A percentile compares a stretch with the other conserved stretches of the same genome.
Evolutionary conservation across 1,139 yeast genomes (phyloP).

Genomic region (Candida anutae): DNA sequence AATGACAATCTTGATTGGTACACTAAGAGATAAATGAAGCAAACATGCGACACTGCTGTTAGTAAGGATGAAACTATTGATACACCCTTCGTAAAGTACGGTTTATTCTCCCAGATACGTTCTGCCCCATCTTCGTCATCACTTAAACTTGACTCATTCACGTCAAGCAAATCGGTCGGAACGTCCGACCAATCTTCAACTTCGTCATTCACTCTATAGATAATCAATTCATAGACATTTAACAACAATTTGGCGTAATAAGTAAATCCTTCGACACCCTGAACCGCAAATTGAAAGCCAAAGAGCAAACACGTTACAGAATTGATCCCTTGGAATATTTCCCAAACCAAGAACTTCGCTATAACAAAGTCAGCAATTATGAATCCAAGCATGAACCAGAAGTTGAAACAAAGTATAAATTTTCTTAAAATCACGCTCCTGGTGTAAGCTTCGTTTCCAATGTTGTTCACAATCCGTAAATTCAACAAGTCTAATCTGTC

Average conservation of each 20-base stretch:
- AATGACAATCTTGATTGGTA: slow-evolving; percentile 49
- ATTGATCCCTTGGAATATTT: slow-evolving; percentile 45
- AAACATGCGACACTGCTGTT: slow-evolving; percentile 26
- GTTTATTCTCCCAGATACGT: slow-evolving; percentile 63
- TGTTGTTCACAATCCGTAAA: slow-evolving; percentile 24
- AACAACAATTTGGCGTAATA: slow-evolving; percentile 42
- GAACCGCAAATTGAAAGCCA: slow-evolving; percentile 70
- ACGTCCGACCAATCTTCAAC: slow-evolving; percentile 3
- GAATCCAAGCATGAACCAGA: slow-evolving; percentile 32
- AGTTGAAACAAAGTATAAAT: slow-evolving; percentile 13
- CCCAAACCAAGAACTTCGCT: slow-evolving; percentile 51
- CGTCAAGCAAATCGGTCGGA: slow-evolving; percentile 1
- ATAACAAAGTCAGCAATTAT: slow-evolving; percentile 43
- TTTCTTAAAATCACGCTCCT: slow-evolving; percentile 22
- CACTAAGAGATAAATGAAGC: slow-evolving; percentile 29
- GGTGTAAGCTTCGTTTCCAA: slow-evolving; percentile 16
- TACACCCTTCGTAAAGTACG: slow-evolving; percentile 49
- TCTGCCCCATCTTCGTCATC: slow-evolving; percentile 36
- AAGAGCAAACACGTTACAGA: slow-evolving; percentile 50
- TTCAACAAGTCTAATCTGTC: slow-evolving; percentile 55
- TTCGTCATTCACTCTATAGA: slow-evolving; percentile 13
- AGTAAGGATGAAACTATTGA: slow-evolving; percentile 44
- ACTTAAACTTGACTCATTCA: slow-evolving; percentile 1
- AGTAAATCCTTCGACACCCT: slow-evolving; percentile 49
- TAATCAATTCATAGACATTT: slow-evolving; percentile 48